Base-by-base conservation (phyloP, 192 early-diverging fungal genomes). In the Entophlyctis helioformis region DNA sequence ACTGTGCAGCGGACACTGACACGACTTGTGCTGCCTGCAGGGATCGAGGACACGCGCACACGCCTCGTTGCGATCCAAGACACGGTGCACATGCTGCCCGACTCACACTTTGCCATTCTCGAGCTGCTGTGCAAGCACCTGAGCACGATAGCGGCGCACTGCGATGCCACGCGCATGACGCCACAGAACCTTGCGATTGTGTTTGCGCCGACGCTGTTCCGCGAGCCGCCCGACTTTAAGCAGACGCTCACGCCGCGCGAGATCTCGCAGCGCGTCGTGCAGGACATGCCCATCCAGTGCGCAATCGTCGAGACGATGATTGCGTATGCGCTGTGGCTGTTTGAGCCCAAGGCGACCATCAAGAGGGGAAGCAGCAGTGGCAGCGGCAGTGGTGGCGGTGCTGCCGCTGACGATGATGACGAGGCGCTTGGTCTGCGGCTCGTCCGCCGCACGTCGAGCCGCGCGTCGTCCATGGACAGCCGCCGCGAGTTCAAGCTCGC, bases 161-260 rank as follows among this genome's bases (percentile, higher is more conserved):
- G 71, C 27, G 50, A 55, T 27, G 60, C 71, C 21, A 98, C 96
- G 59, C 71, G 85, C 42, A 98, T 98, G 94, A 81, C 76, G 2
- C 59, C 85, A 26, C 87, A 91, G 57, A 98, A 96, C 42, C 58
- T 98, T 41, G 78, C 89, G 21, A 89, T 94, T 25, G 86, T 98
- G 21, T 94, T 98, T 82, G 91, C 82, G 3, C 89, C 87, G 8
- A 92, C 86, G 3, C 56, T 98, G 26, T 37, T 71, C 5, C n/a
- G 41, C n/a, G n/a, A n/a, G n/a, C n/a, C n/a, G 11, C 67, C 63
- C 1, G 50, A 44, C 5, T 21, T 59, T 16, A n/a, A n/a, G n/a
- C n/a, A n/a, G n/a, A n/a, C n/a, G n/a, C n/a, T n/a, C n/a, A n/a
- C n/a, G n/a, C n/a, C n/a, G n/a, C n/a, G n/a, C n/a, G 65, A 68